Conservation (phyloP, 495 filamentous ascomycete genomes). For the Tuber borchii region DNA sequence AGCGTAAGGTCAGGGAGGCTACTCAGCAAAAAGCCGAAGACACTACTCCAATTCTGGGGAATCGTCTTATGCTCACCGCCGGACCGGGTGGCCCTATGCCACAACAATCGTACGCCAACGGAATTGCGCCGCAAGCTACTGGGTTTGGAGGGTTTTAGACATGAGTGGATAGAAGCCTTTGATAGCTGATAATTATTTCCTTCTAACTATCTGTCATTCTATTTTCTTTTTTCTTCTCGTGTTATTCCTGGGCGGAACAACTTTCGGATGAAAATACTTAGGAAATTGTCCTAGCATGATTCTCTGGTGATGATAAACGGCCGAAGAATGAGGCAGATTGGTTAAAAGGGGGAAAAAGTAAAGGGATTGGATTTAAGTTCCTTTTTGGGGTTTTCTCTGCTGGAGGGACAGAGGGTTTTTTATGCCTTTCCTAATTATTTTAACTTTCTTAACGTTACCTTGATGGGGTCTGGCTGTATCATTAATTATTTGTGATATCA, state of each 20-base stretch:
- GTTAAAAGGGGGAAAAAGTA: background rate
- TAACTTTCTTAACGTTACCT: background rate
- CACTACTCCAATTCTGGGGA: constrained; percentile 84
- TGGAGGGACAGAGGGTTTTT: background rate
- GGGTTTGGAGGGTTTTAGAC: constrained; percentile 59
- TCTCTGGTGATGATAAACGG: constrained; percentile 1
- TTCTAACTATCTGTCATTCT: background rate
- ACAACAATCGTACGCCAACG: constrained; percentile 66
- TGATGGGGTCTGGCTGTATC: background rate
- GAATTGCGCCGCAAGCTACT: constrained; percentile 72
- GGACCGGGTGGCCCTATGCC: constrained; percentile 60
- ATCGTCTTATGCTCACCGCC: constrained; percentile 96
- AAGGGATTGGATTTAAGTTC: background rate
- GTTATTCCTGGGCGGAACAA: background rate
- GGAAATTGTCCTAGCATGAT: constrained; percentile 1
- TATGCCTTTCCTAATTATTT: background rate
- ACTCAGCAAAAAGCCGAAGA: constrained; percentile 84
- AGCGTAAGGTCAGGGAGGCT: constrained; percentile 82
- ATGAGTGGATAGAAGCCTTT: background rate
- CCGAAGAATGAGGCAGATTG: background rate
- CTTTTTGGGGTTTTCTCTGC: background rate
- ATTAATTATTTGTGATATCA: constrained; percentile 2
- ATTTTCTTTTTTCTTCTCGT: background rate
- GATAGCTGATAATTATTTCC: background rate
- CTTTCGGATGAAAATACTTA: background rate